phyloP scores from a whole-genome alignment of 169 alveolate genomes.

The Cryptosporidium tyzzeri region DNA sequence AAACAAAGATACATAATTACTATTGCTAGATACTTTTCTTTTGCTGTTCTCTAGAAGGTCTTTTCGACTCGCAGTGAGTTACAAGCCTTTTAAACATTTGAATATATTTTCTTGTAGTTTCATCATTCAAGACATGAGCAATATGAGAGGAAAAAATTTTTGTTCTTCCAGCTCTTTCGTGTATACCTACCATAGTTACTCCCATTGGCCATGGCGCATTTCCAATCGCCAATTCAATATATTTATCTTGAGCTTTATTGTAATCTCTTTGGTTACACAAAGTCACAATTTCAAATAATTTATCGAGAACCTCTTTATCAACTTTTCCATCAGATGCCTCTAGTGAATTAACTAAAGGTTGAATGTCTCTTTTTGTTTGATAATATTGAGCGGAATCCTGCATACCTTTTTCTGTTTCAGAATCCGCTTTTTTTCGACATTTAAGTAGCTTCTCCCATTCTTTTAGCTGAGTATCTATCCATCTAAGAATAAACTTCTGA shows the following conservation, averaged over 20 bases:
- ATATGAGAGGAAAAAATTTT: conserved; percentile 88
- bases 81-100: conserved; percentile 91
- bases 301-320: conserved; percentile 77
- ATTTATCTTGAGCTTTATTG: conserved; percentile 91
- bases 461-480: conserved; percentile 85
- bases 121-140: conserved; percentile 94
- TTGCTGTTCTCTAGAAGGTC: conserved; percentile 30
- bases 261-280: conserved; percentile 88
- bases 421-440: conserved; percentile 76
- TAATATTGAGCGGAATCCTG: conserved; percentile 80
- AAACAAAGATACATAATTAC: neutral
- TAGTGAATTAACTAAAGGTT: conserved; percentile 84
- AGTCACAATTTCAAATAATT: conserved; percentile 83
- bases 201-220: conserved; percentile 97
- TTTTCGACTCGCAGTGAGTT: conserved; percentile 80
- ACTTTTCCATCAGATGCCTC: conserved; percentile 74
- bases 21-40: neutral
- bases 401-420: conserved; percentile 81
- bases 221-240: conserved; percentile 92
- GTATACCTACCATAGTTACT: conserved; percentile 95
- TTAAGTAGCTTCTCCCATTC: conserved; percentile 84
- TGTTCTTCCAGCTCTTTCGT: conserved; percentile 93
- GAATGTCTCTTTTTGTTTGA: conserved; percentile 83
- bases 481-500: conserved; percentile 82
- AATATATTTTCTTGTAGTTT: conserved; percentile 89